Percentiles rank a stretch among this genome's conserved stretches.
Evolutionary conservation across 2,329 filamentous ascomycete species (phyloP).

Genomic region (Trichoderma gracile): DNA sequence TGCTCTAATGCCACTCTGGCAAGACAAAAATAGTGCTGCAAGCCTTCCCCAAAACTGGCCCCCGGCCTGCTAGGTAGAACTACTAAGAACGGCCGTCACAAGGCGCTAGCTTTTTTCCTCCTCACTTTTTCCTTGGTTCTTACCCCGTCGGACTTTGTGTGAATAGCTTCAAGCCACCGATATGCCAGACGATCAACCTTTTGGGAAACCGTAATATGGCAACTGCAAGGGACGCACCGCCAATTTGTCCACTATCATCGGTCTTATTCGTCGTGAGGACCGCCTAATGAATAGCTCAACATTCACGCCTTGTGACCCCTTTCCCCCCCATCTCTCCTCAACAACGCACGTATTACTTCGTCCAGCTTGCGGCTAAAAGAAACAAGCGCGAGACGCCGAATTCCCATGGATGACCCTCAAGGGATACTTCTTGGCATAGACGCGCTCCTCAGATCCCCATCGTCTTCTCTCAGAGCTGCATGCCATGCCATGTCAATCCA

Average conservation of each 20-base stretch:
- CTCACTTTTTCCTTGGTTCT: background rate
- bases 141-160: background rate
- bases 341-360: background rate
- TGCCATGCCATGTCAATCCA: background rate
- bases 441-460: background rate
- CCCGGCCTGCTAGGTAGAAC: too few relatives aligned
- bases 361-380: background rate
- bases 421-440: background rate
- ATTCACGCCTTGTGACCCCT: background rate
- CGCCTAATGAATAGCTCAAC: background rate
- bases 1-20: too few relatives aligned
- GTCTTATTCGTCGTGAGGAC: background rate
- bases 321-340: background rate
- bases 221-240: conserved; percentile 8
- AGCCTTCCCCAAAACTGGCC: too few relatives aligned
- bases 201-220: background rate
- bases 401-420: background rate
- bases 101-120: background rate
- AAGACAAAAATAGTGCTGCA: too few relatives aligned
- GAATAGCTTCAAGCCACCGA: background rate
- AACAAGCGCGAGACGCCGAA: background rate
- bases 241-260: background rate
- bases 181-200: background rate
- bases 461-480: background rate
- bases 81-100: too few relatives aligned